These are phyloP conservation scores for Endogone sp. DNA, from an alignment of 192 early-diverging fungal species.

Conservation along the genomic window DNA sequence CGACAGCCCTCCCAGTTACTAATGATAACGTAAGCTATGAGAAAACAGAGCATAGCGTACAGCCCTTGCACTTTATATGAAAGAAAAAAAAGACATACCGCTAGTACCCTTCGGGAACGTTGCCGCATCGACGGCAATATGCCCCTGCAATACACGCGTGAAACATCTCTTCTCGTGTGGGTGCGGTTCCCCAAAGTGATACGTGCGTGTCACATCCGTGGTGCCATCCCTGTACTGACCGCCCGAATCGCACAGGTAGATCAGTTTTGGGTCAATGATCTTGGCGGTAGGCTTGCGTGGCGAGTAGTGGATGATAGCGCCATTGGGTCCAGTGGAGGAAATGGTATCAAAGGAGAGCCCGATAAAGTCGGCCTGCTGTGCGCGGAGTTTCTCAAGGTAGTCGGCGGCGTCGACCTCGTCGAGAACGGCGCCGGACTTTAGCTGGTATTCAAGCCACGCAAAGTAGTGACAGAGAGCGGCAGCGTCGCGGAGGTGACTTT, in stretches of 20 bases:
- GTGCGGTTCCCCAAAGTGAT: constrained; percentile 84
- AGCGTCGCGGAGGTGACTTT: constrained; percentile 87
- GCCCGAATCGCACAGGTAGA: constrained; percentile 96
- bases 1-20: too few relatives aligned
- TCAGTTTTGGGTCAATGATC: constrained; percentile 62
- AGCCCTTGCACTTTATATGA: background rate
- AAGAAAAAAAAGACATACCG: constrained; percentile 17
- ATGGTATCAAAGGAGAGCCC: constrained; percentile 97
- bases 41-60: too few relatives aligned
- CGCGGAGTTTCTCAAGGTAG: constrained; percentile 74
- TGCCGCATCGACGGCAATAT: constrained; percentile 86
- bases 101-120: constrained; percentile 87
- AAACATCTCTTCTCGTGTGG: constrained; percentile 87
- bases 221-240: constrained; percentile 97
- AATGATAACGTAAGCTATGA: too few relatives aligned
- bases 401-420: constrained; percentile 86
- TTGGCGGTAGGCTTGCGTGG: constrained; percentile 79
- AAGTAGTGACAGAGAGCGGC: constrained; percentile 84
- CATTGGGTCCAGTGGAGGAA: constrained; percentile 93
- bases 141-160: constrained; percentile 98
- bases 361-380: constrained; percentile 73
- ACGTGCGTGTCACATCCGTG: constrained; percentile 95
- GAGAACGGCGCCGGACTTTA: constrained; percentile 64
- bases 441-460: constrained; percentile 93
- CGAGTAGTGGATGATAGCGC: constrained; percentile 97